A percentile compares a stretch with the other conserved stretches of the same genome.
These are phyloP conservation scores for Neonothopanus nambi DNA, from an alignment of 1,284 basidiomycete genomes.

Conservation along the genomic window DNA sequence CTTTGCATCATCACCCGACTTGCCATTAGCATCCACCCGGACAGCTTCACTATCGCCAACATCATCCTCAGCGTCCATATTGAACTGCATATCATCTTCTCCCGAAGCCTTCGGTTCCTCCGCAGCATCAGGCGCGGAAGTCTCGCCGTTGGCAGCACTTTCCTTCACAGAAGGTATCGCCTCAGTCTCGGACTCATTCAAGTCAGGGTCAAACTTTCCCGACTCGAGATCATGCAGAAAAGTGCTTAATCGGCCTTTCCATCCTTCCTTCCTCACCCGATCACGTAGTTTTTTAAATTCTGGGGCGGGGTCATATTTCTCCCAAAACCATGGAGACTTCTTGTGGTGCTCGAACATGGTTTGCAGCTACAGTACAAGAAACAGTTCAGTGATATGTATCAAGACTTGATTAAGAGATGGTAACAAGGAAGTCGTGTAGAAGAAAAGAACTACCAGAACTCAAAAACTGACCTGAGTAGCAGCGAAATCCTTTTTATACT, in stretches of 20 bases:
- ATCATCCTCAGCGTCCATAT: constrained; percentile 72
- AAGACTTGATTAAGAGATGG: constrained; percentile 14
- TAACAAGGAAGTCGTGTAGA: not conserved
- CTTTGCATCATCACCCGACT: constrained; percentile 43
- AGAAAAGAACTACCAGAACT: not conserved
- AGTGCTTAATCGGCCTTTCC: constrained; percentile 67
- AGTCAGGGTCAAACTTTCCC: constrained; percentile 80
- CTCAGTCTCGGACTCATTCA: constrained; percentile 55
- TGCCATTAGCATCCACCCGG: constrained; percentile 60
- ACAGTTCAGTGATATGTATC: constrained; percentile 32
- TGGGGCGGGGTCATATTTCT: constrained; percentile 83
- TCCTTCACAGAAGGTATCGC: constrained; percentile 50
- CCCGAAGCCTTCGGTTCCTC: constrained; percentile 49
- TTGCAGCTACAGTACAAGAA: constrained; percentile 72
- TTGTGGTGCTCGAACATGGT: constrained; percentile 90
- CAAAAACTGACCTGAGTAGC: constrained; percentile 72
- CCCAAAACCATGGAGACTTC: constrained; percentile 91
- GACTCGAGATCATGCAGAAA: constrained; percentile 80
- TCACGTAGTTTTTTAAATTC: constrained; percentile 70
- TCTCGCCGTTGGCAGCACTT: constrained; percentile 36
- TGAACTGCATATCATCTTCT: constrained; percentile 68
- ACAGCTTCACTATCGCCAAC: constrained; percentile 53
- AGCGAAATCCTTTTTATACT: constrained; percentile 87
- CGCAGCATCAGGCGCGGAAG: constrained; percentile 28
- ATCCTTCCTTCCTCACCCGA: constrained; percentile 79